Evolutionary conservation across 1,139 yeast genomes (phyloP).

Genomic region (Suhomyces anneliseae): DNA sequence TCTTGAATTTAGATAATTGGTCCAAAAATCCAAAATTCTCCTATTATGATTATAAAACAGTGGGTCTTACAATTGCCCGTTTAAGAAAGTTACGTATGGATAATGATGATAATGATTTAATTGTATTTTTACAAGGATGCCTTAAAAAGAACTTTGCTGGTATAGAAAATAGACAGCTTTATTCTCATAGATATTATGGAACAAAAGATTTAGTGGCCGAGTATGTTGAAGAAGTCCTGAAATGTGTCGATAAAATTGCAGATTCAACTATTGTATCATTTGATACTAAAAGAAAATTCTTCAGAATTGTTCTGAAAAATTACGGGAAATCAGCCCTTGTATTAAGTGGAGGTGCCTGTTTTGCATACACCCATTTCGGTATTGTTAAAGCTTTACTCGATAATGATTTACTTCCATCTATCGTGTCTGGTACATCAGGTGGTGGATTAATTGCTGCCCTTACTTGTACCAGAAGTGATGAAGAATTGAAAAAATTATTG

Average conservation of each 20-base stretch:
- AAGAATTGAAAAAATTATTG: slow-evolving; percentile 57
- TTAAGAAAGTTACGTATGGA: slow-evolving; percentile 37
- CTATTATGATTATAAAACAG: slow-evolving; percentile 67
- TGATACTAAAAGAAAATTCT: slow-evolving; percentile 51
- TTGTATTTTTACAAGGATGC: slow-evolving; percentile 63
- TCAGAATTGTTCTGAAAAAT: slow-evolving; percentile 59
- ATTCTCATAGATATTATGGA: slow-evolving; percentile 75
- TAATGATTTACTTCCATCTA: slow-evolving; percentile 62
- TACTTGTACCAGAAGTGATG: slow-evolving; percentile 68
- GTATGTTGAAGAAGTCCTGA: slow-evolving; percentile 54
- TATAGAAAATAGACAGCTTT: slow-evolving; percentile 67
- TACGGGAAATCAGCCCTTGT: slow-evolving; percentile 75
- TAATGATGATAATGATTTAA: slow-evolving; percentile 45
- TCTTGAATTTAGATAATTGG: slow-evolving; percentile 65
- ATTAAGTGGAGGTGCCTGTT: slow-evolving; percentile 78
- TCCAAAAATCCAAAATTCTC: slow-evolving; percentile 59
- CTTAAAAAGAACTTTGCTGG: slow-evolving; percentile 77
- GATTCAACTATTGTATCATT: slow-evolving; percentile 37
- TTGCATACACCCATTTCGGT: slow-evolving; percentile 78
- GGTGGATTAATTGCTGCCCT: slow-evolving; percentile 82
- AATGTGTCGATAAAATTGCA: slow-evolving; percentile 47
- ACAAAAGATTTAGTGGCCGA: slow-evolving; percentile 62
- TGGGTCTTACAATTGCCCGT: slow-evolving; percentile 50
- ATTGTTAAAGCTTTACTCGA: slow-evolving; percentile 71
- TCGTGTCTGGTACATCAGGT: slow-evolving; percentile 78